Evolutionary conservation across 768 basidiomycete species (phyloP).

Genomic region (Fomitopsis pulvina): DNA sequence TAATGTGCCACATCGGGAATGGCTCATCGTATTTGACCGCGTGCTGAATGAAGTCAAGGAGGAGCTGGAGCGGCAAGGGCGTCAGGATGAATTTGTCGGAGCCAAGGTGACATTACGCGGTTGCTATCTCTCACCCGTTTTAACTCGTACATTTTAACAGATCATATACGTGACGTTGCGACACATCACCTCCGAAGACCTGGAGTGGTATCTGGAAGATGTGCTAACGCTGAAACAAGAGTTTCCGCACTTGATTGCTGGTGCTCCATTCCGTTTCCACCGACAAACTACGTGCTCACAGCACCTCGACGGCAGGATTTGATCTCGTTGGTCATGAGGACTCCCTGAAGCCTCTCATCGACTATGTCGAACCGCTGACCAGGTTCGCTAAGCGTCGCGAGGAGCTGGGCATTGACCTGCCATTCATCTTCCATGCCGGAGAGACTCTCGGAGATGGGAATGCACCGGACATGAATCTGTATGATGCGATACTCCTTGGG

Average conservation of each 20-base stretch:
- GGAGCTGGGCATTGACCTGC: slow-evolving; percentile 55
- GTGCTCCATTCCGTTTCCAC: slow-evolving; percentile 22
- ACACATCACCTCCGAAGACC: slow-evolving; percentile 43
- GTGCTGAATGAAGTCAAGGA: slow-evolving; percentile 47
- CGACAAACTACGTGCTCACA: not conserved
- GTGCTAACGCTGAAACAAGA: slow-evolving; percentile 67
- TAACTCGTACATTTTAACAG: slow-evolving; percentile 25
- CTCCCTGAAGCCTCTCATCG: slow-evolving; percentile 45
- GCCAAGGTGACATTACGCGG: slow-evolving; percentile 42
- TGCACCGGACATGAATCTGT: slow-evolving; percentile 62
- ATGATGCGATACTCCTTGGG: slow-evolving; percentile 72
- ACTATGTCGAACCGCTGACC: slow-evolving; percentile 57
- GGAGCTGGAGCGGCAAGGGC: slow-evolving; percentile 43
- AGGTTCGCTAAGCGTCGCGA: slow-evolving; percentile 51
- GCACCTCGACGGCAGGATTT: slow-evolving; percentile 41
- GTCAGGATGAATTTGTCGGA: slow-evolving; percentile 58
- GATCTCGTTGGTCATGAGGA: slow-evolving; percentile 80
- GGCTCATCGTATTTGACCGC: slow-evolving; percentile 46
- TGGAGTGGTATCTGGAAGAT: slow-evolving; percentile 67
- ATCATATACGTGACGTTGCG: slow-evolving; percentile 68
- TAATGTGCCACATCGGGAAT: slow-evolving; percentile 52
- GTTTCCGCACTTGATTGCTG: slow-evolving; percentile 68
- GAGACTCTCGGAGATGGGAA: slow-evolving; percentile 77
- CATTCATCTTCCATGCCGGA: slow-evolving; percentile 76
- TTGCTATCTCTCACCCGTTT: not conserved